Conservation (phyloP, 108 stramenopile genomes). For the Cyclotella sp. region DNA sequence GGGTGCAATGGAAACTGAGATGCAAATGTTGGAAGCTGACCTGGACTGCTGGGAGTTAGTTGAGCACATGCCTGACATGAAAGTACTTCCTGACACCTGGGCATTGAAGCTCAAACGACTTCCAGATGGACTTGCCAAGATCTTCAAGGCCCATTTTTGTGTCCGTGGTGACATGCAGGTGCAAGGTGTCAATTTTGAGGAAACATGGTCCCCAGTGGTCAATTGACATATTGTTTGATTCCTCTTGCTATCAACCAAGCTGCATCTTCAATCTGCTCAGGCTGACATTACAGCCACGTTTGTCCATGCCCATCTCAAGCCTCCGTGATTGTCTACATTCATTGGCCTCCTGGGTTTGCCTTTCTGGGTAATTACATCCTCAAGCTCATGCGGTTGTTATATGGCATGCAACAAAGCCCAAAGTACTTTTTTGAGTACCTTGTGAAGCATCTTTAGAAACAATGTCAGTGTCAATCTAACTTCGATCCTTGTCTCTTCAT, state of each 20-base stretch:
- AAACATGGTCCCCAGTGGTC: conserved; percentile 59
- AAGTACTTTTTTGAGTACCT: conserved; percentile 50
- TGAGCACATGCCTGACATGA: neutral
- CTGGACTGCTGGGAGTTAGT: conserved; percentile 30
- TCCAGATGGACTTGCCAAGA: conserved; percentile 55
- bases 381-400: conserved; percentile 34
- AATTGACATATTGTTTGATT: conserved; percentile 43
- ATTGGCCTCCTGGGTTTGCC: conserved; percentile 42
- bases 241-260: conserved; percentile 24
- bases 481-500: conserved; percentile 62
- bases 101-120: conserved; percentile 42
- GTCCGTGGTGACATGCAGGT: conserved; percentile 45
- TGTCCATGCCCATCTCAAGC: conserved; percentile 46
- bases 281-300: conserved; percentile 59
- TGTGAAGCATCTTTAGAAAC: conserved; percentile 6
- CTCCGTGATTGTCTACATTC: conserved; percentile 43
- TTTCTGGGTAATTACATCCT: neutral
- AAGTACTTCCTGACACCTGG: conserved; percentile 55
- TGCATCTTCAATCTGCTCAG: neutral
- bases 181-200: conserved; percentile 28
- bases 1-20: conserved; percentile 33
- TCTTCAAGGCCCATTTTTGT: conserved; percentile 60
- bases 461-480: conserved; percentile 19
- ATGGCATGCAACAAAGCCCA: conserved; percentile 43
- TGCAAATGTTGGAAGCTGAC: conserved; percentile 17